Conservation (phyloP, 108 stramenopile genomes). For the Asterionellopsis glacialis region DNA sequence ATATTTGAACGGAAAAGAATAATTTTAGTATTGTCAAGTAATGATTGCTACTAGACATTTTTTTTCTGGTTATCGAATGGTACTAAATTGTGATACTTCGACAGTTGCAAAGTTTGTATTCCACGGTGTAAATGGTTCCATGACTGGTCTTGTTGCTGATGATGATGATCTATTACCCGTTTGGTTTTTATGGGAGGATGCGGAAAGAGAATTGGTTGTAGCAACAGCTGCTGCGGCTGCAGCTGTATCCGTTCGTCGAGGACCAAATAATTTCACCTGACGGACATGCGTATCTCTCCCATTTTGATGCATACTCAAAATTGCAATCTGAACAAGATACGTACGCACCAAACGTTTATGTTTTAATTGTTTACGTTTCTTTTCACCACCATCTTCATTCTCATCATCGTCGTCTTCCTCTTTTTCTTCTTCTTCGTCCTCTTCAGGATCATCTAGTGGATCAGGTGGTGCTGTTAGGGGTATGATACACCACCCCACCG, state of each 20-base stretch:
- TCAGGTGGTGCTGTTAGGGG: slow-evolving; percentile 59
- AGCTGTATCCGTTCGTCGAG: slow-evolving; percentile 27
- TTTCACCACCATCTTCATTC: slow-evolving; percentile 10
- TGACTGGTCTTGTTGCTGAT: neutral
- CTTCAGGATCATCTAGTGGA: slow-evolving; percentile 45
- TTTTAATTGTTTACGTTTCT: slow-evolving; percentile 23
- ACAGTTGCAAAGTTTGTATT: slow-evolving; percentile 38
- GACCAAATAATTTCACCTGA: slow-evolving; percentile 90
- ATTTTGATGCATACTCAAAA: slow-evolving; percentile 96
- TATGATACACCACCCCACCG: slow-evolving; percentile 82
- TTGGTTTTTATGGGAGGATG: slow-evolving; percentile 5
- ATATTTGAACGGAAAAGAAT: no score
- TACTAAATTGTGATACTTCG: slow-evolving; percentile 41
- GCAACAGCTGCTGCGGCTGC: neutral
- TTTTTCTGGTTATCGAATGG: no score
- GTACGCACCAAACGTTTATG: slow-evolving; percentile 57
- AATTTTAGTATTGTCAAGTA: no score
- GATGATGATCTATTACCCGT: neutral
- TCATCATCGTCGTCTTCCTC: slow-evolving; percentile 17
- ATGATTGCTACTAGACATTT: no score
- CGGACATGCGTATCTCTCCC: slow-evolving; percentile 95
- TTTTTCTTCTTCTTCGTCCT: slow-evolving; percentile 27
- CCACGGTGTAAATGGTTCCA: slow-evolving; percentile 11
- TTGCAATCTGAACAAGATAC: slow-evolving; percentile 86
- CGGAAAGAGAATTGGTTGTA: neutral